These are phyloP conservation scores for Plasmodium cynomolgi DNA, from an alignment of 169 alveolate species.

Conservation along the genomic window DNA sequence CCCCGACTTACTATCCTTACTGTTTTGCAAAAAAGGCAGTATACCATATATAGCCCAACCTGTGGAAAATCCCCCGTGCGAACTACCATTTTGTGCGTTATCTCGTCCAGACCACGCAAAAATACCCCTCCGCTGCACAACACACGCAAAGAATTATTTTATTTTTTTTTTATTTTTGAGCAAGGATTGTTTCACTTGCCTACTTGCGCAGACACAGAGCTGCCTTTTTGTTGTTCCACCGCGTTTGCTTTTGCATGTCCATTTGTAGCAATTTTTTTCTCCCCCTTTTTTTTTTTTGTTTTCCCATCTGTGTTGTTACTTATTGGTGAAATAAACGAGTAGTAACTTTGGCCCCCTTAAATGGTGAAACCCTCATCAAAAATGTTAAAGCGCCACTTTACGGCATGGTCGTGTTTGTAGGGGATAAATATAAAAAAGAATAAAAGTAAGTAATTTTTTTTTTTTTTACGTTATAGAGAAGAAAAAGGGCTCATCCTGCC, in stretches of 20 bases:
- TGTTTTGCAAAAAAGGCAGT: not conserved
- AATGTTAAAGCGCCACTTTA: not conserved
- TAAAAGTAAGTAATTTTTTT: not conserved
- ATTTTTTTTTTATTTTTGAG: not conserved
- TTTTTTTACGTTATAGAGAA: not conserved
- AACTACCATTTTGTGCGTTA: not conserved
- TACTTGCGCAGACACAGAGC: not conserved
- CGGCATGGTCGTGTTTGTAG: not conserved
- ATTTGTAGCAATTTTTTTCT: not conserved
- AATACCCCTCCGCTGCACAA: not conserved
- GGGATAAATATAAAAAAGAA: not conserved
- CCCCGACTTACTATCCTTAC: not conserved
- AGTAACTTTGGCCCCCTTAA: not conserved
- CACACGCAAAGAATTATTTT: not conserved
- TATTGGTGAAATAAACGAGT: not conserved
- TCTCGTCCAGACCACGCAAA: not conserved
- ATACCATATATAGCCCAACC: not conserved
- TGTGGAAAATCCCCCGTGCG: not conserved
- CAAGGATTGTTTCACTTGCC: not conserved
- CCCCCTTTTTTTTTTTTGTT: constrained; percentile 8
- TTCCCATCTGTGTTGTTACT: not conserved
- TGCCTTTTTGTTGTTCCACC: not conserved
- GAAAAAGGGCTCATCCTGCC: not conserved
- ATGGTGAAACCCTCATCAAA: not conserved
- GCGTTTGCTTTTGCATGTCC: not conserved